Evolutionary conservation across 768 basidiomycete genomes (phyloP), one percentile per base, ranked within the genome.

Genomic region (Pleurotus eryngii): DNA sequence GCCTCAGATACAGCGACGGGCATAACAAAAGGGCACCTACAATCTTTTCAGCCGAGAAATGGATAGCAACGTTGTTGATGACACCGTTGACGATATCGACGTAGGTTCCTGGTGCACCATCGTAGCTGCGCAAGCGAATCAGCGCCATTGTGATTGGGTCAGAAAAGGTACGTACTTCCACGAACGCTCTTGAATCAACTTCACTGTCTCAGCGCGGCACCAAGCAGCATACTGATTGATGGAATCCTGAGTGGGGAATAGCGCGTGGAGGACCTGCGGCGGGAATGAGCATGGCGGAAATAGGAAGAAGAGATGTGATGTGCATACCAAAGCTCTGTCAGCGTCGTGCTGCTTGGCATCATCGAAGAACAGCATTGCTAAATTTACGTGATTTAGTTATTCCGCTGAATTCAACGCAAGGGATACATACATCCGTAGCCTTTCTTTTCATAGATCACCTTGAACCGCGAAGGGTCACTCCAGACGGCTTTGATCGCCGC

Each of bases 1-100:
- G 22, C 35, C 24, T 45, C 11, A 57, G 14, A 46, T 2, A 39
- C n/a, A 37, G 43, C 12, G 14, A 30, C 22, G 12, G 40, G 35
- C 5, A 4, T 30, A n/a, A 20, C 20, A 24, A 46, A 49, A 18
- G 15, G 24, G 24, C 18, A 61, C 73, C 14, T 49, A 76, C 76
- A 30, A 79, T 57, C 43, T 67, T 61, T 59, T 74, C 70, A 4
- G 75, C 70, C 5, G 74, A 74, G 77, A 77, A 81, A 50, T 75
- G 71, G 2, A 75, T 69, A 5, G 68, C 66, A n/a, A 70, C 66
- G 12, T 72, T 59, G 58, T 78, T 78, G 65, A 76, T 69, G 5
- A 79, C 76, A 57, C 77, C 72, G 42, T 70, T 67, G 26, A 78
- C 75, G 59, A 81, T 69, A 58, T 82, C 76, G 56, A 81, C 60